Conservation (phyloP, 73 alveolate genomes). For the Effrenium voratum region DNA sequence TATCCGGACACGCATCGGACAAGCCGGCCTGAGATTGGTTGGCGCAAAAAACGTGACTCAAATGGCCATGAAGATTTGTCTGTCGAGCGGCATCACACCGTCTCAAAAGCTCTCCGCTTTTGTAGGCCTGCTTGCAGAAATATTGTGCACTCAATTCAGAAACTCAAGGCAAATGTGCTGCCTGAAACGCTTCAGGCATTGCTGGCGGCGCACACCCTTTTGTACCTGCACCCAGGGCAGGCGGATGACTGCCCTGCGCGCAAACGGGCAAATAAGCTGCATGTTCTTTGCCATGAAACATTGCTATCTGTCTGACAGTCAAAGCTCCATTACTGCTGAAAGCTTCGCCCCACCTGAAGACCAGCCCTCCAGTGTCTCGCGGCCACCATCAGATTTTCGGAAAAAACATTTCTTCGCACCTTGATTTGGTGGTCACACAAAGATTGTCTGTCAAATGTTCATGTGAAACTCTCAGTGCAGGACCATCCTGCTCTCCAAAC, state of each 20-base stretch:
- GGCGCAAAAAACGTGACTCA: background rate
- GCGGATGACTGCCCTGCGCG: background rate
- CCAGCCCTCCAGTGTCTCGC: conserved; percentile 84
- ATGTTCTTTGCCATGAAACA: background rate
- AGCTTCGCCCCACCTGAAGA: conserved; percentile 12
- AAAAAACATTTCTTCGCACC: conserved; percentile 90
- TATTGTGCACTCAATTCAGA: too few species aligned
- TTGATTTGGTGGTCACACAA: background rate
- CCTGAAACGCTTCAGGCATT: conserved; percentile 85
- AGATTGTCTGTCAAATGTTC: too few species aligned
- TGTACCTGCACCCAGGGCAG: background rate
- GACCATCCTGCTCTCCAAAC: conserved; percentile 84
- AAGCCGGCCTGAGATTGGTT: conserved; percentile 39
- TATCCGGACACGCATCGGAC: conserved; percentile 73
- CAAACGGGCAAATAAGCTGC: background rate
- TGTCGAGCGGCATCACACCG: conserved; percentile 57
- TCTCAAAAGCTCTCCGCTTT: conserved; percentile 22
- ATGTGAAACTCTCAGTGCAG: background rate
- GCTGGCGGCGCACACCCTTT: conserved; percentile 76
- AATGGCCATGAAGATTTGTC: background rate
- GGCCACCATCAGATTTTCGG: conserved; percentile 83
- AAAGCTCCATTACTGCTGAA: background rate
- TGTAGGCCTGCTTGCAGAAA: conserved; percentile 26
- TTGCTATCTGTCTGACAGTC: background rate
- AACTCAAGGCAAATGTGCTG: too few species aligned